Evolutionary conservation across 225 moss, liverwort and hornwort species (phyloP).

Genomic region (Ulota crispa): DNA sequence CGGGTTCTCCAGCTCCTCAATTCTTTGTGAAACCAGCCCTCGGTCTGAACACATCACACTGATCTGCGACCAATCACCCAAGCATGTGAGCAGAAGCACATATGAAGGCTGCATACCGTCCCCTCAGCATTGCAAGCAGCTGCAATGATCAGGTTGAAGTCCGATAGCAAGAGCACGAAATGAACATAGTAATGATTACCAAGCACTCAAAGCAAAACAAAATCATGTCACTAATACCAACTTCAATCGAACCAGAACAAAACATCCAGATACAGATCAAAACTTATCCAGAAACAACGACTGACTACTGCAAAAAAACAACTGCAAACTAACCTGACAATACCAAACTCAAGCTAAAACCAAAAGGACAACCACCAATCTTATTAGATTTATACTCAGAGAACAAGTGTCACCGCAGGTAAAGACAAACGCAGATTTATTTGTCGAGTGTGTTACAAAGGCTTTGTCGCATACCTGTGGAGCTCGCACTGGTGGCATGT

Average conservation of each 20-base stretch:
- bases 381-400: neutral
- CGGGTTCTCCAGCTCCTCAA: conserved; percentile 73
- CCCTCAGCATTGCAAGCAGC: neutral
- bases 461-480: conserved; percentile 62
- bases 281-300: neutral
- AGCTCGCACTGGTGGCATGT: conserved; percentile 83
- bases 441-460: neutral
- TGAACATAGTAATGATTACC: neutral
- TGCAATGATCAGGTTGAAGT: neutral
- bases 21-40: conserved; percentile 61
- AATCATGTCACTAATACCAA: neutral
- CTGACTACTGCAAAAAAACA: neutral
- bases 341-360: neutral
- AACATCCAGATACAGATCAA: neutral
- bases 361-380: neutral
- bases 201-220: neutral
- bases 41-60: conserved; percentile 71
- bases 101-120: neutral
- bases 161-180: neutral
- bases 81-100: neutral
- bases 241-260: neutral
- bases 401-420: neutral
- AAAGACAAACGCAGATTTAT: neutral
- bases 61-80: conserved; percentile 51
- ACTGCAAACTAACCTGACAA: neutral